Conservation (phyloP, 495 filamentous ascomycete genomes). For the Penicillium paxilli region DNA sequence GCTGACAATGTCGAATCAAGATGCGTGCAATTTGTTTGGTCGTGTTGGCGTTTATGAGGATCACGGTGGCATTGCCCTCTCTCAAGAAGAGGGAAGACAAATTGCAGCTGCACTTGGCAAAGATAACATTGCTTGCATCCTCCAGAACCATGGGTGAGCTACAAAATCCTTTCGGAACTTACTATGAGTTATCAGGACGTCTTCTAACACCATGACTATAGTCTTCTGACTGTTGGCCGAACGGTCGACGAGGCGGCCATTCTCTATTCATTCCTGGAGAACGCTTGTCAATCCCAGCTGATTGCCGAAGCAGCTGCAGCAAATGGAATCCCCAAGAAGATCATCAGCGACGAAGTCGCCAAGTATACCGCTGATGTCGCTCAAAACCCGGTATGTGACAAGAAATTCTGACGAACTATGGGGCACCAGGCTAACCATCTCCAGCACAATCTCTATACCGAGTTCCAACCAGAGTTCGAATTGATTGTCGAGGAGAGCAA, state of each 20-base stretch:
- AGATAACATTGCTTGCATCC: conserved; percentile 61
- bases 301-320: conserved; percentile 63
- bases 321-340: conserved; percentile 57
- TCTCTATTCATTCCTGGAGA: conserved; percentile 65
- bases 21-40: conserved; percentile 59
- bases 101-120: conserved; percentile 61
- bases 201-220: conserved; percentile 12
- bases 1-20: conserved; percentile 23
- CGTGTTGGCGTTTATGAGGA: conserved; percentile 53
- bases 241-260: conserved; percentile 69
- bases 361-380: conserved; percentile 40
- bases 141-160: conserved; percentile 65
- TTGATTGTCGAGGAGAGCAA: conserved; percentile 47
- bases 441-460: conserved; percentile 46
- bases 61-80: conserved; percentile 58
- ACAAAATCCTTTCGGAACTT: neutral
- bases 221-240: conserved; percentile 60
- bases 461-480: conserved; percentile 49
- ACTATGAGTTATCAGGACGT: neutral
- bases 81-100: conserved; percentile 58
- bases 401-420: neutral
- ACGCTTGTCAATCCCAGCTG: conserved; percentile 65
- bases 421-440: neutral
- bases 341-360: conserved; percentile 40
- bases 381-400: conserved; percentile 39